Evolutionary conservation across 176 grass and related monocot genomes (phyloP).

Genomic region (Rhipidocladum racemiflorum): DNA sequence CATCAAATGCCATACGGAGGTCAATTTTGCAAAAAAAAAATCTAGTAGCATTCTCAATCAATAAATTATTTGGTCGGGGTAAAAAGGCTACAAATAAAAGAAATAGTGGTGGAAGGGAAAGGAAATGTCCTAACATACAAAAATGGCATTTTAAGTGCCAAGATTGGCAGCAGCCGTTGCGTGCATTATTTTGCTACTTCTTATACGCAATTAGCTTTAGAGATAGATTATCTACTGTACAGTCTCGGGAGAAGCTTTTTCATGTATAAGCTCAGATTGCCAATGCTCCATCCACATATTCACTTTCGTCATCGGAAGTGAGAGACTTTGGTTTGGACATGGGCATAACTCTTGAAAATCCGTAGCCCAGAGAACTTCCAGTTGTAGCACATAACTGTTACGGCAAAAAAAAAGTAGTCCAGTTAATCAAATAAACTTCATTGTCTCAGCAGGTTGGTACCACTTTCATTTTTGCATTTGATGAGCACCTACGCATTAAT

Average conservation of each 20-base stretch:
- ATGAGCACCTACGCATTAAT: not conserved
- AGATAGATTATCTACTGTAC: conserved; percentile 39
- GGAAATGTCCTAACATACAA: conserved; percentile 26
- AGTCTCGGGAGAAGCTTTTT: not conserved
- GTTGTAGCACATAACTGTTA: conserved; percentile 65
- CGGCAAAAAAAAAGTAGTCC: not conserved
- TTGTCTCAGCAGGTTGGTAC: not conserved
- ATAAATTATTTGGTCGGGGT: not conserved
- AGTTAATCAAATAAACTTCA: not conserved
- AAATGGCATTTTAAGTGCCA: conserved; percentile 24
- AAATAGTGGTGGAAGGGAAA: not conserved
- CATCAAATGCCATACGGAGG: not conserved
- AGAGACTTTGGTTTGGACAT: conserved; percentile 48
- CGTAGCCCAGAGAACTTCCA: conserved; percentile 86
- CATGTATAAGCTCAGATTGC: conserved; percentile 42
- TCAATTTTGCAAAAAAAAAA: conserved; percentile 4
- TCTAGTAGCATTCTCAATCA: not conserved
- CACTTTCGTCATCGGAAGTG: conserved; percentile 62
- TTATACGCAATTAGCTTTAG: conserved; percentile 39
- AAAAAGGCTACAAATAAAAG: not conserved
- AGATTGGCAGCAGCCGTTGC: not conserved
- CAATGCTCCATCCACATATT: conserved; percentile 59
- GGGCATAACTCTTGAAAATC: conserved; percentile 66
- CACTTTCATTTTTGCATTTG: not conserved
- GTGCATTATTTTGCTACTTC: conserved; percentile 27